These are phyloP conservation scores for Morella rubra DNA, from an alignment of 306 rosid species.

Conservation along the genomic window DNA sequence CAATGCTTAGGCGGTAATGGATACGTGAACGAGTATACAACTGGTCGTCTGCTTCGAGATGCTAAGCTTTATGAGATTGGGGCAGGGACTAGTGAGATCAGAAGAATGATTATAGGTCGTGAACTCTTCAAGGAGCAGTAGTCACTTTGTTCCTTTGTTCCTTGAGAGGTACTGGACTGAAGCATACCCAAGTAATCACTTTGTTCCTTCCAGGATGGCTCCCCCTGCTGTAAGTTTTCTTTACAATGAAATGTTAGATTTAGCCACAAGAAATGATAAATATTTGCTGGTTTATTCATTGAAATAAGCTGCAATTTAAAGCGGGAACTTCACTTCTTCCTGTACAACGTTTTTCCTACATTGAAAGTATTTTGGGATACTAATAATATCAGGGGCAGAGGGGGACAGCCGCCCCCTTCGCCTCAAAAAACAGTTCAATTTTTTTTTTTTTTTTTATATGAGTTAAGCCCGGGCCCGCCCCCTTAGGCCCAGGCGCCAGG, in stretches of 20 bases:
- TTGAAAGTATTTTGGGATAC: too few species aligned
- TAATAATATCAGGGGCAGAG: too few species aligned
- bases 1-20: conserved; percentile 96
- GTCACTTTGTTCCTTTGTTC: conserved; percentile 9
- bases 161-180: neutral
- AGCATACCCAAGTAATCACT: neutral
- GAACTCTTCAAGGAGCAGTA: conserved; percentile 76
- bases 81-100: conserved; percentile 89
- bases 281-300: too few species aligned
- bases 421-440: too few species aligned
- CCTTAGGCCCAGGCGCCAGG: too few species aligned
- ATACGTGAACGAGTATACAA: conserved; percentile 82
- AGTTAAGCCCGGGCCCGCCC: too few species aligned
- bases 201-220: neutral
- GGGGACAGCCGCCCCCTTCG: too few species aligned
- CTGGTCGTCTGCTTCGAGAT: conserved; percentile 86
- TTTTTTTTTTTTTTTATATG: too few species aligned
- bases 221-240: neutral
- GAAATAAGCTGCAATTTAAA: too few species aligned
- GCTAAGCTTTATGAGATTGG: conserved; percentile 88
- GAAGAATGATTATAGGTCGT: conserved; percentile 93
- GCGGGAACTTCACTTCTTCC: too few species aligned
- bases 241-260: neutral
- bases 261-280: neutral
- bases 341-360: too few species aligned